These are phyloP conservation scores for Calonectria henricotiae DNA, from an alignment of 2,329 filamentous ascomycete species.

Conservation along the genomic window DNA sequence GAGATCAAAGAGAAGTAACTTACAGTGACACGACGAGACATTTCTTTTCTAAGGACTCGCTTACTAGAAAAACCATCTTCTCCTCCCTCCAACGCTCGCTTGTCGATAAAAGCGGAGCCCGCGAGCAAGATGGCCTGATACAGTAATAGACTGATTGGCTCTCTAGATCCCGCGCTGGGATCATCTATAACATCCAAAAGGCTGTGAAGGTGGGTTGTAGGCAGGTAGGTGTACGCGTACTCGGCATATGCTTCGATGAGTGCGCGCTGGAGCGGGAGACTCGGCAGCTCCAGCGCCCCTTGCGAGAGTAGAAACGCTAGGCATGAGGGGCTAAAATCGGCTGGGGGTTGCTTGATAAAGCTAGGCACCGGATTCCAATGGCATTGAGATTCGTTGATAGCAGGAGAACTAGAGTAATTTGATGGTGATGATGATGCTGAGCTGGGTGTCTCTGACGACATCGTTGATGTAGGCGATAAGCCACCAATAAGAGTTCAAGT, in stretches of 20 bases:
- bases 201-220: slow-evolving; percentile 5
- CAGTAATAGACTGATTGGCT: slow-evolving; percentile 10
- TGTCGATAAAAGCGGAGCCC: slow-evolving; percentile 6
- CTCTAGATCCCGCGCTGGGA: neutral
- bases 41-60: slow-evolving; percentile 1
- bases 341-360: neutral
- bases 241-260: slow-evolving; percentile 10
- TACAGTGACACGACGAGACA: slow-evolving; percentile 12
- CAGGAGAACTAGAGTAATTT: neutral
- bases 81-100: neutral
- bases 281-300: slow-evolving; percentile 3
- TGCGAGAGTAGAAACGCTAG: neutral
- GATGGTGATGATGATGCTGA: neutral
- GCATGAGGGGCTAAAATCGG: neutral
- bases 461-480: neutral
- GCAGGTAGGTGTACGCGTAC: slow-evolving; percentile 5
- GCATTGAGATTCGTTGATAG: neutral
- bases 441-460: neutral
- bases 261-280: neutral
- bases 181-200: slow-evolving; percentile 9
- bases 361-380: slow-evolving; percentile 1
- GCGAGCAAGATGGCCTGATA: slow-evolving; percentile 19
- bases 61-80: slow-evolving; percentile 6
- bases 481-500: too few relatives aligned
- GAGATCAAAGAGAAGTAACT: neutral